phyloP scores from a whole-genome alignment of 176 grass and related monocot genomes.

The Oryza officinalis region DNA sequence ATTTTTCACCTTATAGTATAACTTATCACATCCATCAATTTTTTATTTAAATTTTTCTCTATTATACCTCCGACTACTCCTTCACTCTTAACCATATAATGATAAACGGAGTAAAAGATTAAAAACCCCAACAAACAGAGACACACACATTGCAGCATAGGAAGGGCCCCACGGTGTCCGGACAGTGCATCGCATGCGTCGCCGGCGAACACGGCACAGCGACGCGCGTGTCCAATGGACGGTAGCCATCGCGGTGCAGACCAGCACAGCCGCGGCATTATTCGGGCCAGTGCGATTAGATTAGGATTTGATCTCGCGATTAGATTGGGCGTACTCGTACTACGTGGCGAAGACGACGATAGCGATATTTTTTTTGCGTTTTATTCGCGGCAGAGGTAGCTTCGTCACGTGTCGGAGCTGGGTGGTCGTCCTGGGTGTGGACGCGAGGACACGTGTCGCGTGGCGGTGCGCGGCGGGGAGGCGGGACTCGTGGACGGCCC shows the following conservation, averaged over 20 bases:
- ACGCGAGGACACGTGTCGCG: background rate
- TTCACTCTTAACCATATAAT: too few relatives aligned
- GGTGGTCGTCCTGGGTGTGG: background rate
- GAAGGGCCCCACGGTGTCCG: background rate
- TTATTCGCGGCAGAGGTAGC: background rate
- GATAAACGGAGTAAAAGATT: too few relatives aligned
- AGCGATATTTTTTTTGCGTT: background rate
- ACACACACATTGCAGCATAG: background rate
- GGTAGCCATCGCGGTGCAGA: background rate
- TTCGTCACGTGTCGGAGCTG: background rate
- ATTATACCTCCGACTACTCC: too few relatives aligned
- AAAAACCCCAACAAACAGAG: too few relatives aligned
- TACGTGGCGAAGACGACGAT: background rate
- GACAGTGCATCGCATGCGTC: background rate
- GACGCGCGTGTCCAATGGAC: background rate
- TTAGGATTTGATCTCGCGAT: background rate
- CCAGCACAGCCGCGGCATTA: too few relatives aligned
- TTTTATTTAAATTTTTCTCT: too few relatives aligned
- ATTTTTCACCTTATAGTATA: too few relatives aligned
- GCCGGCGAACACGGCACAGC: background rate
- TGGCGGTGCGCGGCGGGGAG: background rate
- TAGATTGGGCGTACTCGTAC: background rate
- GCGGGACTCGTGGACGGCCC: background rate
- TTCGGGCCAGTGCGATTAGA: background rate
- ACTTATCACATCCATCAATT: too few relatives aligned